Evolutionary conservation across 345 rosid species (phyloP).

Genomic region (Gossypium sturtianum): DNA sequence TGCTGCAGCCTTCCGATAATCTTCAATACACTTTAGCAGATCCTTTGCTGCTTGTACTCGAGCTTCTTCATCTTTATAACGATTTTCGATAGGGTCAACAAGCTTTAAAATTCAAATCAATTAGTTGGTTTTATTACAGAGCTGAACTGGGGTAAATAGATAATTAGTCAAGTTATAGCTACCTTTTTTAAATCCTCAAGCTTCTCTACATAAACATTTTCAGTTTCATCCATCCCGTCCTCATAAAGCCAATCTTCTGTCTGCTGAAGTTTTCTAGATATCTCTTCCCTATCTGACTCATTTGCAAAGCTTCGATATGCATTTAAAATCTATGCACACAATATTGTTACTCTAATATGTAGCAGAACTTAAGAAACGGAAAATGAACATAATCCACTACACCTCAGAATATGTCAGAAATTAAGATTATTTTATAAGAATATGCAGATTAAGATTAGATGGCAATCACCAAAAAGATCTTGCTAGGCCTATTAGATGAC

Average conservation of each 20-base stretch:
- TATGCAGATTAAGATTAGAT: neutral
- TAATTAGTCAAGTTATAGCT: neutral
- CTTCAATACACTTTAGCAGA: conserved; percentile 41
- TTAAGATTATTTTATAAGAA: neutral
- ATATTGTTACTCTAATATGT: neutral
- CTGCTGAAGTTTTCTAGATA: conserved; percentile 57
- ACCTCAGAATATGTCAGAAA: neutral
- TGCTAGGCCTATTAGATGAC: neutral
- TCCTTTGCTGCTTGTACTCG: conserved; percentile 49
- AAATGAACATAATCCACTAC: neutral
- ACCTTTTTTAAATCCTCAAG: conserved; percentile 61
- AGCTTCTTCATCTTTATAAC: conserved; percentile 60
- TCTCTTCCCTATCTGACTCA: conserved; percentile 52
- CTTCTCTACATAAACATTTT: conserved; percentile 45
- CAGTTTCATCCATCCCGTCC: conserved; percentile 78
- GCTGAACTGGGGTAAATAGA: neutral
- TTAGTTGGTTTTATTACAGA: neutral
- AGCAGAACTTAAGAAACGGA: neutral
- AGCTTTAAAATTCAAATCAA: conserved; percentile 29
- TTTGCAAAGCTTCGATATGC: conserved; percentile 50
- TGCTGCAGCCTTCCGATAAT: conserved; percentile 36
- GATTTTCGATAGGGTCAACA: conserved; percentile 60
- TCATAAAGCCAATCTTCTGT: conserved; percentile 87
- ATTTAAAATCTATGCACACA: conserved; percentile 47
- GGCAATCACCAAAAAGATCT: neutral